phyloP scores from a whole-genome alignment of 495 filamentous ascomycete species.

The Parathielavia appendiculata region DNA sequence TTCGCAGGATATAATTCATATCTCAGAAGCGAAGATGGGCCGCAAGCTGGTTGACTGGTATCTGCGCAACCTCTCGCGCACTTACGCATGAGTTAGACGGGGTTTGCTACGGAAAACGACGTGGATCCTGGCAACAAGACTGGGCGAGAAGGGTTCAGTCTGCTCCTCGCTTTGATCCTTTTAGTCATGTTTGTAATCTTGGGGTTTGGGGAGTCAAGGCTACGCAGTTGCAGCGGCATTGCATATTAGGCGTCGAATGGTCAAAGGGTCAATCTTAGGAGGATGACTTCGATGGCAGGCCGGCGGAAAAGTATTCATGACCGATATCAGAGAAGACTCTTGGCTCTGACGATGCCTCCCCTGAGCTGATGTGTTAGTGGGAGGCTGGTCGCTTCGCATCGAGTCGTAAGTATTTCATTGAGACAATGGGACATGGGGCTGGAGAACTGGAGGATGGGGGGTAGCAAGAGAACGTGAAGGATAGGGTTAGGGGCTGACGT shows the following conservation, averaged over 20 bases:
- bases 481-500: too few species aligned
- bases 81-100: conserved; percentile 51
- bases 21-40: conserved; percentile 97
- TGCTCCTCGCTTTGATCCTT: neutral
- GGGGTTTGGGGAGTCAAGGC: conserved; percentile 1
- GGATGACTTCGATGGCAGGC: neutral
- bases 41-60: conserved; percentile 98
- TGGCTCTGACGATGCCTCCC: neutral
- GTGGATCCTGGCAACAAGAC: neutral
- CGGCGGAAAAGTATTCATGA: neutral
- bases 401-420: too few species aligned
- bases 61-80: conserved; percentile 88
- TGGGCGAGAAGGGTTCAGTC: neutral
- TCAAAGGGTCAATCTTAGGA: neutral
- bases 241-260: conserved; percentile 15
- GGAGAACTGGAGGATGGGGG: too few species aligned
- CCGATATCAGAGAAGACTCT: neutral
- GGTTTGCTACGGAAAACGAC: neutral
- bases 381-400: neutral
- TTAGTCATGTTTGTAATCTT: conserved; percentile 13
- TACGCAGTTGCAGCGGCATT: conserved; percentile 11
- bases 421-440: too few species aligned
- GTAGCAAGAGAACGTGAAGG: too few species aligned
- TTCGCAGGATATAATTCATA: conserved; percentile 81
- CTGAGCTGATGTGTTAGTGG: neutral